These are phyloP conservation scores for Prinsepia uniflora DNA, from an alignment of 306 rosid species.

Conservation along the genomic window DNA sequence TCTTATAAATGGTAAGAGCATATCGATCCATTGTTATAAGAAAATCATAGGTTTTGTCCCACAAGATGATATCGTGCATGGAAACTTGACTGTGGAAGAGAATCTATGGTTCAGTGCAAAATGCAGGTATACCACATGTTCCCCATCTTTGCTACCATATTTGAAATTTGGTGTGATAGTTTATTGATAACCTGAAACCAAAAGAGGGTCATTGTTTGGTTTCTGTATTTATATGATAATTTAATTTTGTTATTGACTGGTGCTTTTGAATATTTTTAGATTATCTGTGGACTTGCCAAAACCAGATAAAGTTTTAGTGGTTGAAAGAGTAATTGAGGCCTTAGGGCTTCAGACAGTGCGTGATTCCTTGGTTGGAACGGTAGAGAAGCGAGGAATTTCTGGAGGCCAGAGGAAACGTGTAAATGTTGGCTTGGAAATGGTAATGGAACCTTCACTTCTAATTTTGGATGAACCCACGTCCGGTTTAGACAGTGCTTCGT, in stretches of 20 bases:
- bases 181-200: not conserved
- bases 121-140: conserved; percentile 58
- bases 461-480: conserved; percentile 96
- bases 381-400: conserved; percentile 91
- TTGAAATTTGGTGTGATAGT: conserved; percentile 3
- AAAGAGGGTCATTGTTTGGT: conserved; percentile 5
- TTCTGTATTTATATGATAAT: conserved; percentile 1
- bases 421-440: conserved; percentile 98
- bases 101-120: conserved; percentile 97
- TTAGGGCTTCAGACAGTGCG: conserved; percentile 92
- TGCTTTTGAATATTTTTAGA: conserved; percentile 38
- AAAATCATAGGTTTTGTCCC: conserved; percentile 97
- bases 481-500: conserved; percentile 97
- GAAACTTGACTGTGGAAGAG: conserved; percentile 96
- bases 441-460: conserved; percentile 96
- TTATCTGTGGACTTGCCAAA: conserved; percentile 60
- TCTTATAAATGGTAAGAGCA: conserved; percentile 75
- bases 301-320: conserved; percentile 77
- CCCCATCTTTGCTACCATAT: not conserved
- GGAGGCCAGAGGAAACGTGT: conserved; percentile 98
- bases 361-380: conserved; percentile 83
- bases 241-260: conserved; percentile 4
- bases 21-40: conserved; percentile 73
- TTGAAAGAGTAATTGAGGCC: conserved; percentile 84
- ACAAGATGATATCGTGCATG: conserved; percentile 97